Evolutionary conservation across 441 rosid species (phyloP), one percentile per base, ranked within the genome.

Genomic region (Adansonia rubrostipa): DNA sequence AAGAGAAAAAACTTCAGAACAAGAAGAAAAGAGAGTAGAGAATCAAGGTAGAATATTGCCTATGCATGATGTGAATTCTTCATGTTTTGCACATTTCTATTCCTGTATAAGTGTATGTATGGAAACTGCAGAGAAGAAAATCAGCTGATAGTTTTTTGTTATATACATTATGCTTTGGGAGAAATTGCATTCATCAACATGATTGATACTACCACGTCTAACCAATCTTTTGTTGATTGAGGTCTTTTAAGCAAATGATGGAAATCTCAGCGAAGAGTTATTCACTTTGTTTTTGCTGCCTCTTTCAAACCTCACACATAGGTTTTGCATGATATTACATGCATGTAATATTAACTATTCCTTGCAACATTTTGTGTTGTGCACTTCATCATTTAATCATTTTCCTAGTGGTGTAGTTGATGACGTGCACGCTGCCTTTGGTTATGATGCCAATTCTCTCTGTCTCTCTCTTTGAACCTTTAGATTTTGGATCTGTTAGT

Each of bases 31-130:
- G 15, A 45, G 11, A 24, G 36, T 45, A 72, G 62, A 36, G 15
- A 67, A 64, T 48, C 71, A 17, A 76, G 78, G 78, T 76, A 76
- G 17, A 76, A 76, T 62, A 33, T 20, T 61, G 61, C 19, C 47
- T n/a, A 62, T 64, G 7, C 50, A 63, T 75, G 22, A 73, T 45
- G 60, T 48, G 24, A 63, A n/a, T 54, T 53, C 42, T 36, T 56
- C 50, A 4, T 36, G 47, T 72, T 36, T 54, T 53, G 48, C 75
- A 54, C 33, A 68, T 68, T 2, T 20, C 28, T 22, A 13, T 50
- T 51, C 42, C 20, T 22, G 20, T 51, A 70, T 22, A 51, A 33
- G 28, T 40, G 40, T 36, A 10, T 50, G 9, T 40, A 40, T 56
- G 65, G 65, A 73, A 56, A 56, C 40, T 40, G 48, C n/a, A 58